phyloP scores from a whole-genome alignment of 768 basidiomycete species.

The Porphyrellus cyaneotinctus region DNA sequence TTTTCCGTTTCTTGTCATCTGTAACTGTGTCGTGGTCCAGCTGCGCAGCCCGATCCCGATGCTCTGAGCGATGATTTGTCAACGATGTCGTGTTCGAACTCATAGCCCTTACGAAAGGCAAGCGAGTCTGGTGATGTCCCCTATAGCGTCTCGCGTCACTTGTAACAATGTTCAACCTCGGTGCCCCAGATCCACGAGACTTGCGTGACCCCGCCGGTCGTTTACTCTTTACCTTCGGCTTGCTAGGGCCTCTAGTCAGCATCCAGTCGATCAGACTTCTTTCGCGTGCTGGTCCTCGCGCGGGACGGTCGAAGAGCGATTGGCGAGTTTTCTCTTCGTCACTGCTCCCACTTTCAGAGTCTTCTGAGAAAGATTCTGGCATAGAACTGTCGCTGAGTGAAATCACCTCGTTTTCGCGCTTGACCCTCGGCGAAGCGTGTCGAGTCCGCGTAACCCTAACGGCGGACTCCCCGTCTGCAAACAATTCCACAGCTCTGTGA shows the following conservation, averaged over 20 bases:
- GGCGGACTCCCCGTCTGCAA: conserved; percentile 15
- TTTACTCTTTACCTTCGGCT: conserved; percentile 14
- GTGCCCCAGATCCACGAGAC: conserved; percentile 4
- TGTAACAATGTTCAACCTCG: conserved; percentile 37
- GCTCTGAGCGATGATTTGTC: conserved; percentile 6
- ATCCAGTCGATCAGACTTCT: conserved; percentile 66
- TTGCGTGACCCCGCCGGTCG: conserved; percentile 12
- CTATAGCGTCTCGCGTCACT: conserved; percentile 33
- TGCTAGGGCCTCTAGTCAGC: conserved; percentile 37
- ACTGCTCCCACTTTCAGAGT: conserved; percentile 14
- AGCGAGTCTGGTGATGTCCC: conserved; percentile 36
- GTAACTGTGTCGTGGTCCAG: conserved; percentile 3
- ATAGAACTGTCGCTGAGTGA: conserved; percentile 21
- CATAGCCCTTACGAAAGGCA: conserved; percentile 31
- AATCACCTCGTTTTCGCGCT: conserved; percentile 15
- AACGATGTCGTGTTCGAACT: conserved; percentile 3
- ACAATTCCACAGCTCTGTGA: conserved; percentile 1
- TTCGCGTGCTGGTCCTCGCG: conserved; percentile 29
- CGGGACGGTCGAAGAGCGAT: conserved; percentile 28
- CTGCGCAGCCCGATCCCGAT: conserved; percentile 9
- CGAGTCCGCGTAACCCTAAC: conserved; percentile 23
- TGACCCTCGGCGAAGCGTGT: neutral
- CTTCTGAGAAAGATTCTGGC: conserved; percentile 9
- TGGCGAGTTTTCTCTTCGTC: conserved; percentile 34
- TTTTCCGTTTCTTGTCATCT: conserved; percentile 13